Evolutionary conservation across 73 alveolate species (phyloP), one percentile per base, ranked within the genome.

Genomic region (Paramecium sexaurelia): DNA sequence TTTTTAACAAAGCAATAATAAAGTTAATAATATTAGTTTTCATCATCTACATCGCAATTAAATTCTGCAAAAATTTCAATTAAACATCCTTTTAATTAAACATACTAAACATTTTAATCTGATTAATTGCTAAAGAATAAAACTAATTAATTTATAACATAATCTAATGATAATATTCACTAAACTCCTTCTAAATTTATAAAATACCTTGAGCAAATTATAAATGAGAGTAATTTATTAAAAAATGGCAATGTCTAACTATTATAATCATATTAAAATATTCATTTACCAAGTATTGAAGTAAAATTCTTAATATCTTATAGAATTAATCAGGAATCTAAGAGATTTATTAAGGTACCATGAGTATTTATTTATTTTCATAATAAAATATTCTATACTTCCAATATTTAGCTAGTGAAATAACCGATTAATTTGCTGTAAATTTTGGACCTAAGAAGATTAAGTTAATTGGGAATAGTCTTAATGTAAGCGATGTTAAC

Each of bases 261-360:
- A 78, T 20, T 78, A 10, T 43, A 78, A 78, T 45, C 43, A 24
- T 78, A 41, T 45, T 75, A 32, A 17, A 78, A 78, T 43, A 78
- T 78, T 78, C 90, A 78, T 78, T 78, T 78, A 26, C 90, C 90
- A n/a, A 29, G 61, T 19, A 78, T 45, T 43, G 90, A 45, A 43
- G 71, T 22, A 29, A 78, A 78, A 37, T 17, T 15, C 19, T 41
- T 7, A 15, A 73, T 73, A 73, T 35, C 22, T 73, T 36, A 39
- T 73, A 73, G 57, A 39, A 32, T 73, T 61, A 61, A 61, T 27
- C 36, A 27, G 87, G 87, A 39, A 39, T 29, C 9, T 15, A 78
- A 78, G 40, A 29, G 22, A 78, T 78, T 24, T 43, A 29, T 43
- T 45, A 78, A 78, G 90, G 90, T 10, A 33, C 90, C 17, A 78